Evolutionary conservation across 2,329 filamentous ascomycete genomes (phyloP), one percentile per base, ranked within the genome.

Genomic region (Cytospora piceicola): DNA sequence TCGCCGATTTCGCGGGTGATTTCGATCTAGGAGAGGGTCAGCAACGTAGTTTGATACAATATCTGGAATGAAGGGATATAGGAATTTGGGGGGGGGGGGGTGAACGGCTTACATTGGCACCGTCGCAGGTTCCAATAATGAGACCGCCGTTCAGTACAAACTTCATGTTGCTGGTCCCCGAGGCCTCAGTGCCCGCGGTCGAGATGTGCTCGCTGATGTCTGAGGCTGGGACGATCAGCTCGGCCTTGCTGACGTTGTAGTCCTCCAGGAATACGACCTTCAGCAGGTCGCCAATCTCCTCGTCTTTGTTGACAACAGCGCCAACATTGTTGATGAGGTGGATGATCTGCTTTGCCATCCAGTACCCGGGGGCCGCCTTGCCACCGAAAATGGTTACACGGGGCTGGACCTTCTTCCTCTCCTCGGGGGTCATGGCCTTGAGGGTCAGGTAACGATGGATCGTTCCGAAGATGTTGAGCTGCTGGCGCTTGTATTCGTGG

Each of bases 291-390:
- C 94, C 94, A 74, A 98, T 89, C 39, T 98, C 95, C 53, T 88
- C 83, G 73, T 99, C 95, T 51, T 92, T 91, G 82, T 99, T 99
- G 71, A 99, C 90, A 3, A 98, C 91, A 20, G 88, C 81, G 4
- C 93, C 93, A 30, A 98, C 95, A 68, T 89, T 90, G 81, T 97
- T 98, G 82, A 99, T 89, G 65, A 99, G 86, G 76, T 98, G 94
- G 72, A 99, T 99, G 71, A 97, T 93, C 51, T 95, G 96, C 86
- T 99, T 99, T 46, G 95, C 95, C 95, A 98, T 99, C 95, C 95
- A 99, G 83, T 99, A 99, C 20, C 95, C 95, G 0, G 95, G 95
- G 2, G 95, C 95, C 30, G 95, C 95, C 81, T 99, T 99, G 73
- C 95, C 95, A 75, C 95, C 95, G 76, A 99, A 98, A 77, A 99